phyloP scores from a whole-genome alignment of 192 early-diverging fungal species.

The Entomortierella chlamydospora region DNA sequence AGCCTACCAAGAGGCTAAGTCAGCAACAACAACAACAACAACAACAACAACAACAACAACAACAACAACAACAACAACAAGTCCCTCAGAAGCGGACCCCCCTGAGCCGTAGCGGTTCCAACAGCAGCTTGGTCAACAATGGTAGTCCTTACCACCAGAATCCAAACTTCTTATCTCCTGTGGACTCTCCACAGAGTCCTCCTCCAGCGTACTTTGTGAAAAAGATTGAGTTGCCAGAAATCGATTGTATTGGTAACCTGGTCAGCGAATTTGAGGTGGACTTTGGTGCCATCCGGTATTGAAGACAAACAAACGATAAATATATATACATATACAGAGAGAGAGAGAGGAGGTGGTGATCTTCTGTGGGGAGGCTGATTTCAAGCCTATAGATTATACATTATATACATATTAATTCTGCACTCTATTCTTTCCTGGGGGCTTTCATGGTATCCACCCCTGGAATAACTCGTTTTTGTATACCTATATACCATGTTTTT shows the following conservation, averaged over 20 bases:
- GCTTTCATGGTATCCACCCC: too few relatives aligned
- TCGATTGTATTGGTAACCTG: slow-evolving; percentile 30
- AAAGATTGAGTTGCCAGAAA: slow-evolving; percentile 33
- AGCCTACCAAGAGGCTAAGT: background rate
- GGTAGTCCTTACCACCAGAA: slow-evolving; percentile 31
- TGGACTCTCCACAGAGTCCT: slow-evolving; percentile 40
- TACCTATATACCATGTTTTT: too few relatives aligned
- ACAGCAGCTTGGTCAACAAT: slow-evolving; percentile 21
- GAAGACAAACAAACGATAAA: slow-evolving; percentile 2
- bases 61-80: background rate
- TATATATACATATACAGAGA: background rate
- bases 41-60: slow-evolving; percentile 5
- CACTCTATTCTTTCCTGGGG: too few relatives aligned
- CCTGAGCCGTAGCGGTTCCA: background rate
- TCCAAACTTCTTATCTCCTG: slow-evolving; percentile 33
- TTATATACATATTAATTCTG: too few relatives aligned
- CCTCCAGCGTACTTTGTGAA: slow-evolving; percentile 42
- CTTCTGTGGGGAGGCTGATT: background rate
- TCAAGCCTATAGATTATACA: too few relatives aligned
- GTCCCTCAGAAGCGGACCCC: background rate
- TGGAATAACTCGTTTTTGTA: too few relatives aligned
- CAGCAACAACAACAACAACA: slow-evolving; percentile 1
- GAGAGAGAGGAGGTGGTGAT: background rate
- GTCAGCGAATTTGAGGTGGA: slow-evolving; percentile 40
- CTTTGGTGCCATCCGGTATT: slow-evolving; percentile 30